Conservation (phyloP, 371 early-diverging fungal genomes). For the Mycotypha africana region DNA sequence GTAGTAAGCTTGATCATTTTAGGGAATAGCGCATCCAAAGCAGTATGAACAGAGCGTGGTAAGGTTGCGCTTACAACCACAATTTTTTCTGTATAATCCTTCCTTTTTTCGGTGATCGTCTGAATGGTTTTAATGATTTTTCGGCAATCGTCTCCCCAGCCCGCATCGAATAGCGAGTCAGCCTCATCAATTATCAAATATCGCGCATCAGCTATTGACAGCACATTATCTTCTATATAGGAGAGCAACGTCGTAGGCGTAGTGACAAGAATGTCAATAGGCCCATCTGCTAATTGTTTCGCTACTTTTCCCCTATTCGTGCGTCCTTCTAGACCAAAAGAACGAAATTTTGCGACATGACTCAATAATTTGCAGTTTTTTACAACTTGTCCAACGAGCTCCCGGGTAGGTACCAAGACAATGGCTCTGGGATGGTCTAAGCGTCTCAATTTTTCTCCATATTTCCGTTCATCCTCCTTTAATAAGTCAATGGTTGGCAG, state of each 20-base stretch:
- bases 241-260: constrained; percentile 66
- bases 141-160: constrained; percentile 66
- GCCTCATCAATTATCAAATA: constrained; percentile 90
- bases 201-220: constrained; percentile 54
- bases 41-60: constrained; percentile 69
- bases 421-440: constrained; percentile 77
- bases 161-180: constrained; percentile 85
- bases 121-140: constrained; percentile 19
- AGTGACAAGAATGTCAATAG: constrained; percentile 78
- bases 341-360: constrained; percentile 68
- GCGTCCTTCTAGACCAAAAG: constrained; percentile 52
- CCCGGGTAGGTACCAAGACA: constrained; percentile 95
- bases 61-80: constrained; percentile 84
- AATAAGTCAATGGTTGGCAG: constrained; percentile 77
- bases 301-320: constrained; percentile 32
- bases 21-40: constrained; percentile 54
- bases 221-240: constrained; percentile 31
- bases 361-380: constrained; percentile 58
- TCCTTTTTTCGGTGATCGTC: constrained; percentile 6
- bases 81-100: constrained; percentile 22
- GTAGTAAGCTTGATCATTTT: constrained; percentile 69
- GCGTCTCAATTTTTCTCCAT: constrained; percentile 38
- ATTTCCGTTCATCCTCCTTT: constrained; percentile 63
- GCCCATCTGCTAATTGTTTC: constrained; percentile 36
- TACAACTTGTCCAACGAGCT: constrained; percentile 85